Base-by-base conservation (phyloP, 2,329 filamentous ascomycete genomes). In the Cercospora zeina region DNA sequence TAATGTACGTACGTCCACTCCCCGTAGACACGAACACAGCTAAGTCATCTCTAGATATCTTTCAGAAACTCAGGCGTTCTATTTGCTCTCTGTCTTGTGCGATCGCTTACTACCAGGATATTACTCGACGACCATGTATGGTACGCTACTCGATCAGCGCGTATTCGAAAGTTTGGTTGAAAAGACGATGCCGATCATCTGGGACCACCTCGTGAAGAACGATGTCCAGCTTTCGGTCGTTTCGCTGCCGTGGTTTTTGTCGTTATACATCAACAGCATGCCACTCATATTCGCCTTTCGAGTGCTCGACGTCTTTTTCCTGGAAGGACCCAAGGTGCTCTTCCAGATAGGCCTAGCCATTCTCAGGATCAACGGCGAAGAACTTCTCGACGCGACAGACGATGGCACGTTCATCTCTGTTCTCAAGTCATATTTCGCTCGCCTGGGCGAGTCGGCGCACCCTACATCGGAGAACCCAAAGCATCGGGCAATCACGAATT, bases 101-200 rank as follows among this genome's bases (percentile, higher is more conserved):
- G 93, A 97, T 75, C 88, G 93, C 51, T 82, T 99, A 1, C 85
- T 97, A 3, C 95, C 95, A 0, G 95, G 95, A 4, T 99, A 99
- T 79, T 99, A 99, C 77, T 97, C 93, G 4, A 96, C 90, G 16
- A 99, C 96, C 67, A 99, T 99, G 95, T 99, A 99, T 77, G 95
- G 95, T 69, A 99, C 95, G 0, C 82, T 99, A 4, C 84, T 99
- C 39, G 95, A 99, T 73, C 95, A 99, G 72, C 91, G 95, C 69
- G 95, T 99, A 13, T 99, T 99, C 71, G 95, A 99, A 78, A 96
- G 90, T 2, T 82, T 99, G 3, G 95, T 99, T n/a, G 95, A 99
- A 76, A 95, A 91, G 79, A 99, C 95, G 1, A 97, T 99, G 93
- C 95, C 95, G 1, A 89, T 99, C 62, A 84, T 99, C 14, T 99